These are phyloP conservation scores for Solanum neorickii DNA, from an alignment of 257 asterid genomes.

Conservation along the genomic window DNA sequence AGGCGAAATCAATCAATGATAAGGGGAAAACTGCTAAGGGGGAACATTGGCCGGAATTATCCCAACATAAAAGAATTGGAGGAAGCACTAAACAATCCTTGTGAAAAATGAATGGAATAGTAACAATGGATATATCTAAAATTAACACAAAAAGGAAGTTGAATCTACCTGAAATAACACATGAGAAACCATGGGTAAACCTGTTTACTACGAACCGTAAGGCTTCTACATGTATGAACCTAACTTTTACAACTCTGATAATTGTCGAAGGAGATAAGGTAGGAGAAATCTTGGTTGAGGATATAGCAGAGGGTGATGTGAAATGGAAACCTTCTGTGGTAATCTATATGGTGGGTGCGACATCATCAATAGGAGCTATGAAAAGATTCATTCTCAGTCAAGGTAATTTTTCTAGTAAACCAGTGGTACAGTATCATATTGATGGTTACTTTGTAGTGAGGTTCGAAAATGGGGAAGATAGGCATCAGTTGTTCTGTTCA, in stretches of 20 bases:
- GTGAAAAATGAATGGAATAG: not conserved
- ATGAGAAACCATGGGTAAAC: not conserved
- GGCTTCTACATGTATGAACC: not conserved
- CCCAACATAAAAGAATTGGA: not conserved
- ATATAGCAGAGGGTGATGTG: not conserved
- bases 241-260: not conserved
- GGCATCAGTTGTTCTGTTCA: not conserved
- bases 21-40: not conserved
- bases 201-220: too few relatives aligned
- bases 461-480: not conserved
- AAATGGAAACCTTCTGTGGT: not conserved
- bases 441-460: not conserved
- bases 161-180: not conserved
- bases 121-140: not conserved
- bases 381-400: too few relatives aligned
- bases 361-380: not conserved
- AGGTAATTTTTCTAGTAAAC: not conserved
- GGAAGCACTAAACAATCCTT: not conserved
- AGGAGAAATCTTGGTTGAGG: not conserved
- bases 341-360: not conserved
- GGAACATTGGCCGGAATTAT: not conserved
- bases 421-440: not conserved
- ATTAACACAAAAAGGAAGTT: not conserved
- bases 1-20: not conserved
- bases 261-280: not conserved